Evolutionary conservation across 2,329 filamentous ascomycete species (phyloP).

Genomic region (Verticillium zaregamsianum): DNA sequence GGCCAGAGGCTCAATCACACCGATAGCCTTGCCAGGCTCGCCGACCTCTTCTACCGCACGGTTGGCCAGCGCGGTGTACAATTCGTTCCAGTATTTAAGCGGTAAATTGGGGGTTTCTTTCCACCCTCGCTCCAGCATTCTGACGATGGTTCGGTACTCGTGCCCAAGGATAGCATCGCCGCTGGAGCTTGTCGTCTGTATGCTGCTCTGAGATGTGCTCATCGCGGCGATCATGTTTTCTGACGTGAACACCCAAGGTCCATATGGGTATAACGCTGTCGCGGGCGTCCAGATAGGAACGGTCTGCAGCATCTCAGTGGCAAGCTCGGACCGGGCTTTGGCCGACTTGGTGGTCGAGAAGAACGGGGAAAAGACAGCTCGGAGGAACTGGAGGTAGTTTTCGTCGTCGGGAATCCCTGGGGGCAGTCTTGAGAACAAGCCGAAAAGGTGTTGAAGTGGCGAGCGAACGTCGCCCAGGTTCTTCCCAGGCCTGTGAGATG

Average conservation of each 20-base stretch:
- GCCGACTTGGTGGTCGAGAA: conserved; percentile 40
- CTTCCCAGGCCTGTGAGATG: conserved; percentile 57
- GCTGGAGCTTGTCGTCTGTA: conserved; percentile 32
- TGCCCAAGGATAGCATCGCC: conserved; percentile 51
- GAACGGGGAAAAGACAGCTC: conserved; percentile 54
- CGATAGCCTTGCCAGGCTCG: conserved; percentile 61
- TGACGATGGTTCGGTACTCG: conserved; percentile 66
- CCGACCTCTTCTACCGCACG: conserved; percentile 61
- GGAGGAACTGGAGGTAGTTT: conserved; percentile 40
- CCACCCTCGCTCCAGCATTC: conserved; percentile 62
- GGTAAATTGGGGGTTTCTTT: conserved; percentile 43
- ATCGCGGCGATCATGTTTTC: conserved; percentile 28
- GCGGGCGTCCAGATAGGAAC: conserved; percentile 30
- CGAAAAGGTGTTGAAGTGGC: conserved; percentile 63
- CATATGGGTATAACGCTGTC: conserved; percentile 40
- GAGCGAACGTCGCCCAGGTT: conserved; percentile 46
- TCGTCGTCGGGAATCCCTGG: conserved; percentile 43
- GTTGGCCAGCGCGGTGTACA: conserved; percentile 54
- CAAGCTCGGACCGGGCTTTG: conserved; percentile 40
- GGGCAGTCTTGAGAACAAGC: conserved; percentile 51
- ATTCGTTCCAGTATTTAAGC: conserved; percentile 40
- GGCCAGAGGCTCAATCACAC: conserved; percentile 68
- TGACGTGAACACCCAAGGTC: conserved; percentile 48
- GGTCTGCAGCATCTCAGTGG: conserved; percentile 46
- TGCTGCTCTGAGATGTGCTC: conserved; percentile 24